Conservation (phyloP, 2,329 filamentous ascomycete species). For the Aspergillus fumigatiaffinis region DNA sequence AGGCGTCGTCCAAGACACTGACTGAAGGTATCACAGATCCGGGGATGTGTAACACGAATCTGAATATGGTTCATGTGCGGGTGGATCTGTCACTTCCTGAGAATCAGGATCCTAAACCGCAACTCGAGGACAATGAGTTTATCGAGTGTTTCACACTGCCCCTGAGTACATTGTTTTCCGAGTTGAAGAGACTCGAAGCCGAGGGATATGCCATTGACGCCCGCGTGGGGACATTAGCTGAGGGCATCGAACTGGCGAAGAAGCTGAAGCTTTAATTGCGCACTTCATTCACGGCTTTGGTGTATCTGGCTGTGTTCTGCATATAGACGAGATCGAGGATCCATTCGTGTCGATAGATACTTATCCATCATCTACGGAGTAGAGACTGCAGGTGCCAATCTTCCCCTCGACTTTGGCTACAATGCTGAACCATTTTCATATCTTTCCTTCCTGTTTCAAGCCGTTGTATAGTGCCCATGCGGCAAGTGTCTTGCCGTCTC, state of each 20-base stretch:
- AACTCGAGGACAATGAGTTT: slow-evolving; percentile 76
- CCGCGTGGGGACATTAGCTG: slow-evolving; percentile 70
- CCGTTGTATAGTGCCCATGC: slow-evolving; percentile 55
- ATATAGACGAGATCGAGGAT: neutral
- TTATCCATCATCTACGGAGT: no score
- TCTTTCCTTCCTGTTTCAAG: slow-evolving; percentile 44
- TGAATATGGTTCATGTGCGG: slow-evolving; percentile 62
- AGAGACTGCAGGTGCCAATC: neutral
- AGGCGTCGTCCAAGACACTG: neutral
- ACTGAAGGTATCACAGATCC: slow-evolving; percentile 34
- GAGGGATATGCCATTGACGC: slow-evolving; percentile 77
- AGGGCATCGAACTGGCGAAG: slow-evolving; percentile 72
- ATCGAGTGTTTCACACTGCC: slow-evolving; percentile 74
- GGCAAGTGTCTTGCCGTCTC: slow-evolving; percentile 55
- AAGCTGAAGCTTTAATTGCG: slow-evolving; percentile 25
- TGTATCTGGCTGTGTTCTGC: neutral
- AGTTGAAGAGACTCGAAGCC: slow-evolving; percentile 62
- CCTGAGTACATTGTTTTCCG: slow-evolving; percentile 59
- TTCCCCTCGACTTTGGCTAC: neutral
- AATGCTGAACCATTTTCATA: slow-evolving; percentile 21
- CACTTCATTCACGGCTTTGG: neutral
- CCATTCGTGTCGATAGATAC: neutral
- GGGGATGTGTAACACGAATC: slow-evolving; percentile 48
- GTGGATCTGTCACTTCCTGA: slow-evolving; percentile 66
- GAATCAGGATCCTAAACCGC: slow-evolving; percentile 65